Evolutionary conservation across 139 green algal species (phyloP).

Genomic region (Mesotaenium endlicherianum): DNA sequence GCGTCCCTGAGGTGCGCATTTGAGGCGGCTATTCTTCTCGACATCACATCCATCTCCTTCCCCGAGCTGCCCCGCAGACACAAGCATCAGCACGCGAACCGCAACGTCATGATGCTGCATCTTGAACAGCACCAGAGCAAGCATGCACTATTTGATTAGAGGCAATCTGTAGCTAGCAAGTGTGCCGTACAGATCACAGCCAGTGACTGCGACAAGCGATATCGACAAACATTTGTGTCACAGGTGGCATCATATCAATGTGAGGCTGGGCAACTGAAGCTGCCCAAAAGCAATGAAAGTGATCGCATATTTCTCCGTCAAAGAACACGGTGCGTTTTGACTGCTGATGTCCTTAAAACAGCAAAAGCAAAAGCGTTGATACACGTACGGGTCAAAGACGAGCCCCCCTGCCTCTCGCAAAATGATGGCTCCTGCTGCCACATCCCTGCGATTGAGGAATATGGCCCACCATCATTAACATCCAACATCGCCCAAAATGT

Average conservation of each 20-base stretch:
- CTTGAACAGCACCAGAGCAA: neutral
- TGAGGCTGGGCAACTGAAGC: neutral
- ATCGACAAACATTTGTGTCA: neutral
- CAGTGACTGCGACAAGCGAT: neutral
- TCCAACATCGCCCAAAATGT: neutral
- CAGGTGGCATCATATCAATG: neutral
- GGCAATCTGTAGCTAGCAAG: neutral
- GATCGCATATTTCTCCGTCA: neutral
- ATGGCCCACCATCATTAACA: neutral
- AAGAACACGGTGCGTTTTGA: too few relatives aligned
- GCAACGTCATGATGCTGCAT: neutral
- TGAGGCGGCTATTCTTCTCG: slow-evolving; percentile 11
- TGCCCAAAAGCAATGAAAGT: slow-evolving; percentile 12
- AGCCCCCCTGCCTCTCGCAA: slow-evolving; percentile 18
- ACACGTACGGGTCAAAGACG: slow-evolving; percentile 40
- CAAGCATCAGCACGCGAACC: slow-evolving; percentile 23
- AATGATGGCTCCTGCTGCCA: slow-evolving; percentile 33
- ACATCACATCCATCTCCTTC: slow-evolving; percentile 19
- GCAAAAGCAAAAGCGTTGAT: too few relatives aligned
- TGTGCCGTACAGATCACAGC: neutral
- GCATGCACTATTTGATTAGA: neutral
- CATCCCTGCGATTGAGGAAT: slow-evolving; percentile 18
- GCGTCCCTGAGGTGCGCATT: slow-evolving; percentile 10
- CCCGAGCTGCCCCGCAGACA: slow-evolving; percentile 7
- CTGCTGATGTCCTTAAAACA: too few relatives aligned